Percentiles rank a stretch among this genome's conserved stretches.
Evolutionary conservation across 2,329 filamentous ascomycete genomes (phyloP).

Genomic region (Chrysosphaeria jannelii): DNA sequence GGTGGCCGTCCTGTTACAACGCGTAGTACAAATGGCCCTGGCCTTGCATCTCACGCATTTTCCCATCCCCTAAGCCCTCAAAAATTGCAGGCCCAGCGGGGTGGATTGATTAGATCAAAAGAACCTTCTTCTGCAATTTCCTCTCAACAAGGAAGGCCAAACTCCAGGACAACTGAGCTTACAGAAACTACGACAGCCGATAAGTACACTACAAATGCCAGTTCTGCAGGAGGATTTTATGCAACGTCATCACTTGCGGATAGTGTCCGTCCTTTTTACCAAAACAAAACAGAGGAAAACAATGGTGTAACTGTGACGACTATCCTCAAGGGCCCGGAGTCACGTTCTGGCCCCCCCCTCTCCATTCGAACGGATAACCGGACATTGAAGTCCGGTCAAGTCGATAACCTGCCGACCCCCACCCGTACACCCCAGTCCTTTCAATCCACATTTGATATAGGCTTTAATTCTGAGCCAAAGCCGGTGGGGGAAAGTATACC

Average conservation of each 20-base stretch:
- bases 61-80: constrained; percentile 94
- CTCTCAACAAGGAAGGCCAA: too few species aligned
- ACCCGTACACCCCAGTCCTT: constrained; percentile 48
- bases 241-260: constrained; percentile 35
- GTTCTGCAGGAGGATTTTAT: constrained; percentile 30
- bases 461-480: background rate
- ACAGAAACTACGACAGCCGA: too few species aligned
- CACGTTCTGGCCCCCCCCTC: too few species aligned
- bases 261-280: constrained; percentile 50
- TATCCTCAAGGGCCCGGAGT: too few species aligned
- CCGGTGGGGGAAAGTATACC: too few species aligned
- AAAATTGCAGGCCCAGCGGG: constrained; percentile 68
- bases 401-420: constrained; percentile 20
- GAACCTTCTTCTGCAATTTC: too few species aligned
- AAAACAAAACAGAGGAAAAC: too few species aligned
- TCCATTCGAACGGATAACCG: constrained; percentile 30
- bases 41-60: constrained; percentile 72
- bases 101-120: too few species aligned
- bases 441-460: constrained; percentile 44
- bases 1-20: constrained; percentile 28
- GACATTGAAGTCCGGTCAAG: constrained; percentile 17
- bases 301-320: too few species aligned
- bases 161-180: too few species aligned
- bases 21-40: too few species aligned
- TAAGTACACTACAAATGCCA: constrained; percentile 47